phyloP scores from a whole-genome alignment of 306 rosid genomes.

The Gastrolobium bilobum region DNA sequence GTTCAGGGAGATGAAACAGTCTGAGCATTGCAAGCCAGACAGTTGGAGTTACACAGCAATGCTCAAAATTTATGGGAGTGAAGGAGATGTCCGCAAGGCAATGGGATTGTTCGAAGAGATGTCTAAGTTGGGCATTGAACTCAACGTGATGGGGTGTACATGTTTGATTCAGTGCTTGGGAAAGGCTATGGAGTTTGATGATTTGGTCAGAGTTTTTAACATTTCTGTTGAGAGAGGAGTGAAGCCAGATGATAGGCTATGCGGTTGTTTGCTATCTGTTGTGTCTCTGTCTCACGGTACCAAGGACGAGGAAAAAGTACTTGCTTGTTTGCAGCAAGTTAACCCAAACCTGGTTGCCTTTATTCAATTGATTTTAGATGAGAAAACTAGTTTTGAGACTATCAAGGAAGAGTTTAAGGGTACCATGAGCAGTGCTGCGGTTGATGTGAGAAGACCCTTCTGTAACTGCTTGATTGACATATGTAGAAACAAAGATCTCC shows the following conservation, averaged over 20 bases:
- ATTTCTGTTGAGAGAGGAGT: conserved; percentile 69
- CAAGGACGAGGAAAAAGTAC: conserved; percentile 69
- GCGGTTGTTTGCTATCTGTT: conserved; percentile 86
- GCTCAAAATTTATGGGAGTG: conserved; percentile 88
- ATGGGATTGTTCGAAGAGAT: conserved; percentile 84
- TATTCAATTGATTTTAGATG: conserved; percentile 63
- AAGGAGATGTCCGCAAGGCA: conserved; percentile 77
- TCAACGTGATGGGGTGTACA: conserved; percentile 92
- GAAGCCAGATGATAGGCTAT: conserved; percentile 81
- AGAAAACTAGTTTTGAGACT: conserved; percentile 64
- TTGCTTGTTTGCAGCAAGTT: conserved; percentile 75
- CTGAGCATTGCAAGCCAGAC: conserved; percentile 69
- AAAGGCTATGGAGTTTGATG: conserved; percentile 74
- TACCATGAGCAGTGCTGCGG: conserved; percentile 60
- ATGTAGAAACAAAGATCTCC: conserved; percentile 72
- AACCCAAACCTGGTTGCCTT: conserved; percentile 75
- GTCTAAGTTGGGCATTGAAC: conserved; percentile 66
- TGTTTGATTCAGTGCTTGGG: conserved; percentile 97
- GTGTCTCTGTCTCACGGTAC: conserved; percentile 66
- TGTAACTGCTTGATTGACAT: conserved; percentile 96
- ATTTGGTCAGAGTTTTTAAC: conserved; percentile 68
- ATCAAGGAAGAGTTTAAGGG: conserved; percentile 76
- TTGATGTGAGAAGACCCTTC: conserved; percentile 87
- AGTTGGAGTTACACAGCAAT: conserved; percentile 97
- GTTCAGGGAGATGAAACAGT: conserved; percentile 81